Evolutionary conservation across 1,284 basidiomycete genomes (phyloP).

Genomic region (Cutaneotrichosporon spelunceum): DNA sequence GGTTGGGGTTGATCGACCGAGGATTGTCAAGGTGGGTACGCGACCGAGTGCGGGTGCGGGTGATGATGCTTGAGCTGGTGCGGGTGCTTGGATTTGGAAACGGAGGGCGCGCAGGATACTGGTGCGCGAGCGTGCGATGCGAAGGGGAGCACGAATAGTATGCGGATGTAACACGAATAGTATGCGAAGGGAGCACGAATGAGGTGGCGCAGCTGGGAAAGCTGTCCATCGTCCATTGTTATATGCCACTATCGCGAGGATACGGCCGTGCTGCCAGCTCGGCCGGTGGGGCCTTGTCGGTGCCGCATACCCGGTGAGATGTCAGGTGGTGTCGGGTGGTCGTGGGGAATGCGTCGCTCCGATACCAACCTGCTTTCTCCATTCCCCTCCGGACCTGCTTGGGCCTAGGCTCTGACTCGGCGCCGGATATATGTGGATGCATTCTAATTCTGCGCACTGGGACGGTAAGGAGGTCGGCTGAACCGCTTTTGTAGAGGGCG

Average conservation of each 20-base stretch:
- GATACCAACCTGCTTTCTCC: not conserved
- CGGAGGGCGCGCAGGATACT: not conserved
- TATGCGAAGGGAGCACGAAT: too few relatives aligned
- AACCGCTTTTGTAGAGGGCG: too few relatives aligned
- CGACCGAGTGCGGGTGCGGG: too few relatives aligned
- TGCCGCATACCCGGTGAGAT: not conserved
- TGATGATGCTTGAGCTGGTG: too few relatives aligned
- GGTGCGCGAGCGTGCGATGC: not conserved
- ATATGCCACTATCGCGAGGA: not conserved
- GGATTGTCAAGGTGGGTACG: too few relatives aligned
- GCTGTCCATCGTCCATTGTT: too few relatives aligned
- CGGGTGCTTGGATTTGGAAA: not conserved
- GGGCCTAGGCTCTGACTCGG: not conserved
- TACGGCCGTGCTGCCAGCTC: too few relatives aligned
- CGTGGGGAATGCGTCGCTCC: not conserved
- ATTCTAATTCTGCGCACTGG: not conserved
- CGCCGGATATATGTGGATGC: not conserved
- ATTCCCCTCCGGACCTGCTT: not conserved
- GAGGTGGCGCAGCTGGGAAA: not conserved
- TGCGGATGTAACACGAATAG: not conserved
- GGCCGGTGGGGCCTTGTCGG: not conserved
- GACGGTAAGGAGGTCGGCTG: too few relatives aligned
- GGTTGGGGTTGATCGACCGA: not conserved
- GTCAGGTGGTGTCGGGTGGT: not conserved
- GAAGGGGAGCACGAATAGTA: not conserved